Conservation (phyloP, 257 asterid genomes). For the Verbena officinalis region DNA sequence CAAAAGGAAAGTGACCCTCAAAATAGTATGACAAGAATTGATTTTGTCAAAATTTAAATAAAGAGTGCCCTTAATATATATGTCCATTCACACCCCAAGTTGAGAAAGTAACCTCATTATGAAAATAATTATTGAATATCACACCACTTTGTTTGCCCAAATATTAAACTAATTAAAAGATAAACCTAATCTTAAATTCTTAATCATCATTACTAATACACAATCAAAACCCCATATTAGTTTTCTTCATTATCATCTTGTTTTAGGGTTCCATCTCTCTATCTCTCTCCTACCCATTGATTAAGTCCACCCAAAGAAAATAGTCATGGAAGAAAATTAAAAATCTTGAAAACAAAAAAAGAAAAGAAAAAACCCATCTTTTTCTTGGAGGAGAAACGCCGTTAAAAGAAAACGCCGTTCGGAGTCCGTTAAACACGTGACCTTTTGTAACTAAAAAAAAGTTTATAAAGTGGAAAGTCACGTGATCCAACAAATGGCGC, state of each 20-base stretch:
- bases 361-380: background rate
- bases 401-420: slow-evolving; percentile 70
- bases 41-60: slow-evolving; percentile 26
- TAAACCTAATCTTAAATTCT: slow-evolving; percentile 37
- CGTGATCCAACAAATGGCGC: slow-evolving; percentile 57
- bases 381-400: slow-evolving; percentile 37
- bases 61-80: slow-evolving; percentile 38
- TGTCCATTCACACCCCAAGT: background rate
- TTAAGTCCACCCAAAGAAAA: slow-evolving; percentile 20
- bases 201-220: slow-evolving; percentile 38
- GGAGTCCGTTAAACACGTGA: slow-evolving; percentile 47
- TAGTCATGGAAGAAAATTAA: background rate
- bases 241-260: slow-evolving; percentile 24
- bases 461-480: slow-evolving; percentile 30
- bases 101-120: slow-evolving; percentile 32
- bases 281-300: slow-evolving; percentile 1
- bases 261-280: slow-evolving; percentile 26
- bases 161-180: slow-evolving; percentile 41
- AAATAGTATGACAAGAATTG: slow-evolving; percentile 28
- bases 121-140: slow-evolving; percentile 33
- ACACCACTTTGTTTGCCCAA: slow-evolving; percentile 29
- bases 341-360: background rate
- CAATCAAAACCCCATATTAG: slow-evolving; percentile 28
- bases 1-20: slow-evolving; percentile 28
- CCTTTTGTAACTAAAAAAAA: slow-evolving; percentile 18